Base-by-base conservation (phyloP, 192 early-diverging fungal species). In the Podila horticola region DNA sequence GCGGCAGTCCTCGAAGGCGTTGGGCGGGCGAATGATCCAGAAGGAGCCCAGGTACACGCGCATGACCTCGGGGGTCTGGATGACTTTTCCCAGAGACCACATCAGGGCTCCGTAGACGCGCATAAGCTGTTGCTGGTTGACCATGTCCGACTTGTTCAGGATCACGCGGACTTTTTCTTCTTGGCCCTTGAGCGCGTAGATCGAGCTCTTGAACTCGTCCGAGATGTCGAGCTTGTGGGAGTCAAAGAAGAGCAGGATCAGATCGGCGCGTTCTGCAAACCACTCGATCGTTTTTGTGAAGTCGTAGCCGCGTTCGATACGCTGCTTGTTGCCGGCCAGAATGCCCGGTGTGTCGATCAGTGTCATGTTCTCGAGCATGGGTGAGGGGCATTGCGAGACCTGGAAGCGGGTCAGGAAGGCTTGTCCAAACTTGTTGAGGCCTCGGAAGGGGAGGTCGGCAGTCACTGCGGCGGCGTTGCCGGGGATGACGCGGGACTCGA, bases 321-420 rank as follows among this genome's bases (percentile, higher is more conserved):
- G 86, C 84, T 96, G 95, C 83, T 95, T 95, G 72, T 93, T 92
- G 22, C 95, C 95, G 12, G 93, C 92, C 20, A 97, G 85, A 48
- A 97, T 93, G 15, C 96, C 96, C 0, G 96, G 96, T n/a, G 95
- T 95, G 73, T 97, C 96, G 62, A 97, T 92, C 20, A 97, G 82
- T 34, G 93, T 94, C 89, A 97, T 86, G 64, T 95, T 92, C 57
- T 92, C 87, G 60, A 97, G 84, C 24, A 93, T 72, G 31, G 95
- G 90, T 4, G 93, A 92, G 66, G 90, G 85, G 31, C 93, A 85
- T 66, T 95, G 90, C 12, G 95, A 93, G 19, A 97, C 94, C 62
- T 96, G 93, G 84, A 96, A 96, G 19, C 94, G 90, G 8, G 90
- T 90, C 55, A 96, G 85, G 62, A 94, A 97, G 38, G 89, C 84